These are phyloP conservation scores for Globisporangium lucens DNA, from an alignment of 352 stramenopile genomes.

Conservation along the genomic window DNA sequence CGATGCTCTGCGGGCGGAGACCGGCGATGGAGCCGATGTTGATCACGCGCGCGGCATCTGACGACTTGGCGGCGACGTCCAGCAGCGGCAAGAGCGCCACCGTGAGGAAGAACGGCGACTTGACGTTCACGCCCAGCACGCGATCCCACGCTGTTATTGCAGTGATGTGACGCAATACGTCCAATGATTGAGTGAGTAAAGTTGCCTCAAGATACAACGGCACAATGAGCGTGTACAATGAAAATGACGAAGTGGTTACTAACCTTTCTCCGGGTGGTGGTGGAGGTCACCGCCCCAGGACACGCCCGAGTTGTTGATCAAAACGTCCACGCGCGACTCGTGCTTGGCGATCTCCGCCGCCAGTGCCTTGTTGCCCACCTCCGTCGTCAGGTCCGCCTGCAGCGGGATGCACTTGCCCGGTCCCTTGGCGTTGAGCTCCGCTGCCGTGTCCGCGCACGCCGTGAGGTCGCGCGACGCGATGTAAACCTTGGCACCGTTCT, in stretches of 20 bases:
- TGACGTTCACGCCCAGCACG: too few species aligned
- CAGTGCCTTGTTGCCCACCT: slow-evolving; percentile 5
- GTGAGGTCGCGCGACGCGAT: slow-evolving; percentile 87
- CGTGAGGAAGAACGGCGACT: too few species aligned
- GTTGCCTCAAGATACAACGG: not conserved
- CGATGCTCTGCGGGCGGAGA: too few species aligned
- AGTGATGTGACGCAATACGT: not conserved
- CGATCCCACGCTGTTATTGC: too few species aligned
- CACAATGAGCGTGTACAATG: too few species aligned
- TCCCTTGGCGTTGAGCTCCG: slow-evolving; percentile 54
- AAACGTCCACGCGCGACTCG: slow-evolving; percentile 84
- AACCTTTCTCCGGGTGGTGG: slow-evolving; percentile 32
- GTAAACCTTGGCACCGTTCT: slow-evolving; percentile 92
- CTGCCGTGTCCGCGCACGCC: slow-evolving; percentile 70
- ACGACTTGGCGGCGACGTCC: too few species aligned
- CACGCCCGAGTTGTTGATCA: slow-evolving; percentile 93
- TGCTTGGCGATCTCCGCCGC: slow-evolving; percentile 72
- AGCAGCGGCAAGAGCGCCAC: too few species aligned
- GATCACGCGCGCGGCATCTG: too few species aligned
- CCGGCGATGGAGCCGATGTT: too few species aligned
- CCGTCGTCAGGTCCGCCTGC: slow-evolving; percentile 3
- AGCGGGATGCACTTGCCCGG: slow-evolving; percentile 65
- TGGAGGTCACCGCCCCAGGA: slow-evolving; percentile 48
- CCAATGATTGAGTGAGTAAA: too few species aligned
- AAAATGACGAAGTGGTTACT: not conserved